Base-by-base conservation (phyloP, 495 filamentous ascomycete species). In the Parathielavia appendiculata region DNA sequence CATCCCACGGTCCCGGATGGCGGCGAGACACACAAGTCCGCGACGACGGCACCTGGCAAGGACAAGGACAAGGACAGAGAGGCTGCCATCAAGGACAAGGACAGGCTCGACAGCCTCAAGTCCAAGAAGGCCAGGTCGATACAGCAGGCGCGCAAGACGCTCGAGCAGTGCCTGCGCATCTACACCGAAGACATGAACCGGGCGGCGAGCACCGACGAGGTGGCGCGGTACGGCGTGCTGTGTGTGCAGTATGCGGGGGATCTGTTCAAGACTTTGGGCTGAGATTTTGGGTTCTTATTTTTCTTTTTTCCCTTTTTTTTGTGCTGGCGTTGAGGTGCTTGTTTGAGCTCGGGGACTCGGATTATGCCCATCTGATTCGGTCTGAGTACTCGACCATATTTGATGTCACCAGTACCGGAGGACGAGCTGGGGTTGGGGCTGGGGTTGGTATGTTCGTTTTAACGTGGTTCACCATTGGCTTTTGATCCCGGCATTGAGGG, bases 171-270 rank as follows among this genome's bases (percentile, higher is more conserved):
- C 22, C 48, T 69, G 40, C 16, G 40, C 10, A 47, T 35, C 0
- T 65, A 56, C 16, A 62, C 22, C 0, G 51, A 54, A 22, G 53
- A 66, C 16, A 52, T 69, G 65, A 34, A 65, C n/a, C 44, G 54
- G 10, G 63, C 67, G 0, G 22, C 2, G 20, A 55, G 38, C 7
- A 5, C 16, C 1, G 63, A 64, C n/a, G 57, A 64, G 7, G 65
- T 64, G 44, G 23, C 7, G 9, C 53, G 55, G 43, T 51, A 39
- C 46, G 67, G 65, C 10, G 17, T 50, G 39, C 34, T 69, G 49
- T 54, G 44, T 22, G 55, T 66, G 26, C 46, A 61, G 63, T 69
- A 68, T 51, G 65, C 67, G 20, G 63, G 60, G 44, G 57, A 63
- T 34, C 22, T 69, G 50, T 62, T 68, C 19, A 65, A 57, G 58